phyloP scores from a whole-genome alignment of 495 filamentous ascomycete species.

The Filosporella fistucella region DNA sequence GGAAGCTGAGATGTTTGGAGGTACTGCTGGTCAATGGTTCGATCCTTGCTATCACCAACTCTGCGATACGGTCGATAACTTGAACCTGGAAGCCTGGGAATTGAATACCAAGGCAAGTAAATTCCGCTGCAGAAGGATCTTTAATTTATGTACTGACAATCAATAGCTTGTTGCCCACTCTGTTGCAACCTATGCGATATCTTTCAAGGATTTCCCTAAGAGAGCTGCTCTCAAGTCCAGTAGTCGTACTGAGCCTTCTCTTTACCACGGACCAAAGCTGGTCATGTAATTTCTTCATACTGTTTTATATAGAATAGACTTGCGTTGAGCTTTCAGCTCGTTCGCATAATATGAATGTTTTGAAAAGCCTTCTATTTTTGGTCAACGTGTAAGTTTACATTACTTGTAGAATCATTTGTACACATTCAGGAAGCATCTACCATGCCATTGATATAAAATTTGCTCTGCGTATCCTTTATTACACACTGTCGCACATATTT shows the following conservation, averaged over 20 bases:
- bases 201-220: slow-evolving; percentile 48
- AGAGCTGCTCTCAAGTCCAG: slow-evolving; percentile 20
- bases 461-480: too few relatives aligned
- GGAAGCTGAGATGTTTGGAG: slow-evolving; percentile 47
- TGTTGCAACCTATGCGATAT: slow-evolving; percentile 47
- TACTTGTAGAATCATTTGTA: too few relatives aligned
- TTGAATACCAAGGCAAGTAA: slow-evolving; percentile 44
- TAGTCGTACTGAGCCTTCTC: not conserved
- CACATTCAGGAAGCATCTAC: too few relatives aligned
- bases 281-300: slow-evolving; percentile 22
- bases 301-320: too few relatives aligned
- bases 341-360: too few relatives aligned
- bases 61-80: slow-evolving; percentile 45
- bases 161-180: slow-evolving; percentile 47
- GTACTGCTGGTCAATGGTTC: slow-evolving; percentile 44
- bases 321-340: too few relatives aligned
- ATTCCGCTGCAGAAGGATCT: not conserved
- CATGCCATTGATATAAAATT: too few relatives aligned
- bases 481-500: too few relatives aligned
- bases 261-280: slow-evolving; percentile 19
- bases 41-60: slow-evolving; percentile 54
- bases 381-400: too few relatives aligned
- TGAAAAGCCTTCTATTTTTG: too few relatives aligned
- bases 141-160: not conserved
- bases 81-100: slow-evolving; percentile 47